Conservation (phyloP, 2,329 filamentous ascomycete genomes). For the Pochonia chlamydosporia region DNA sequence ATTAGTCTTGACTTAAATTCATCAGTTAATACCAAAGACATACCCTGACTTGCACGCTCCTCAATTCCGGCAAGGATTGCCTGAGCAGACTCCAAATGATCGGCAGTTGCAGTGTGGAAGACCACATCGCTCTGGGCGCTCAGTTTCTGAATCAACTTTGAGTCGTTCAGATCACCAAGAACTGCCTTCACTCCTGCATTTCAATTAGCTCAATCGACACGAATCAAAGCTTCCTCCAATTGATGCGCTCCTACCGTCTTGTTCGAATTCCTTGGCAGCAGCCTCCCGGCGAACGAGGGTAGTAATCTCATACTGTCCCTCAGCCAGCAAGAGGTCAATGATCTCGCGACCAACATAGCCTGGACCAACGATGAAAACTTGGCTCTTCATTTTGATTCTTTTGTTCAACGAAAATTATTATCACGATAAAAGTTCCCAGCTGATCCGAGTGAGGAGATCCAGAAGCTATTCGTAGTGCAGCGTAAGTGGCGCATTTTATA, state of each 20-base stretch:
- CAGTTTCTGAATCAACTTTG: not conserved
- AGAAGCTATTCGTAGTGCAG: too few relatives aligned
- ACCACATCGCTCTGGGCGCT: not conserved
- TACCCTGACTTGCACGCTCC: conserved; percentile 1
- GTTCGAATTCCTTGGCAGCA: not conserved
- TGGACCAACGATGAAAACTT: conserved; percentile 1
- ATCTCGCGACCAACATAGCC: conserved; percentile 1
- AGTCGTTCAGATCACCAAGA: not conserved
- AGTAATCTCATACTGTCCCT: not conserved
- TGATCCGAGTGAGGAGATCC: too few relatives aligned
- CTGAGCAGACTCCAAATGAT: not conserved
- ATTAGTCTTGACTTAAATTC: too few relatives aligned
- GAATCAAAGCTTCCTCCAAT: not conserved
- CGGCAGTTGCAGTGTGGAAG: not conserved
- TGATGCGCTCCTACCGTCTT: not conserved
- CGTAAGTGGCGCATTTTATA: too few relatives aligned
- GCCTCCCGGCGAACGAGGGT: not conserved
- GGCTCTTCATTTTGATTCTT: not conserved
- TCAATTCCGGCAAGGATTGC: conserved; percentile 1
- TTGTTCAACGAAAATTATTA: not conserved
- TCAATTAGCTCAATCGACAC: not conserved
- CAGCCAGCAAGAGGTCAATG: not conserved
- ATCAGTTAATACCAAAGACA: not conserved
- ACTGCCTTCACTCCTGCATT: conserved; percentile 1
- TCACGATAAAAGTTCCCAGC: too few relatives aligned